phyloP scores from a whole-genome alignment of 1,284 basidiomycete species.

The Entoloma clypeatum region DNA sequence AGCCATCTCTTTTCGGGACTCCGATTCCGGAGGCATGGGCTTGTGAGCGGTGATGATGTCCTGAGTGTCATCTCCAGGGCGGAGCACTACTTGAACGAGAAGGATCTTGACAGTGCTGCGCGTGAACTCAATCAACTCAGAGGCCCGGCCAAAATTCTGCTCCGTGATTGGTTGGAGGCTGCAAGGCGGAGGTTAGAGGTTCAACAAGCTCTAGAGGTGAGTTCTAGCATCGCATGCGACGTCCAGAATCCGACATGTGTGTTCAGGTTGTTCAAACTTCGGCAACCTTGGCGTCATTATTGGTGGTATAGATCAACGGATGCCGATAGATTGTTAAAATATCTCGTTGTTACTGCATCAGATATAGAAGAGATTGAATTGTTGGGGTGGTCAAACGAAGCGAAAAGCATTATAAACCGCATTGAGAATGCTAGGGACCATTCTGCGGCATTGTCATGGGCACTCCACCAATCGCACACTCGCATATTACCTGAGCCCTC shows the following conservation, averaged over 20 bases:
- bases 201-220: conserved; percentile 86
- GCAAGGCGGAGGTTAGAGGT: conserved; percentile 89
- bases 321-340: conserved; percentile 14
- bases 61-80: conserved; percentile 84
- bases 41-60: conserved; percentile 80
- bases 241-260: conserved; percentile 5
- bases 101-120: conserved; percentile 89
- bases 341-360: no score
- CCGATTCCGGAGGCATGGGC: conserved; percentile 74
- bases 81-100: conserved; percentile 88
- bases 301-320: conserved; percentile 47
- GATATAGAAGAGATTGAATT: no score
- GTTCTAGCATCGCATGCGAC: conserved; percentile 17
- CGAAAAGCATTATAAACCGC: no score
- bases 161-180: conserved; percentile 91
- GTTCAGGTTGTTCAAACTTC: conserved; percentile 78
- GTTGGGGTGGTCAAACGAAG: no score
- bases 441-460: conserved; percentile 16
- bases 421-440: conserved; percentile 6
- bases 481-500: conserved; percentile 79
- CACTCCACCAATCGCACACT: conserved; percentile 57
- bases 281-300: conserved; percentile 57
- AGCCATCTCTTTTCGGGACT: conserved; percentile 75
- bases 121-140: conserved; percentile 89
- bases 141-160: conserved; percentile 80